Percentiles rank a stretch among this genome's conserved stretches.
Evolutionary conservation across 148 eudicot species (phyloP).

Genomic region (Heliamphora exappendiculata): DNA sequence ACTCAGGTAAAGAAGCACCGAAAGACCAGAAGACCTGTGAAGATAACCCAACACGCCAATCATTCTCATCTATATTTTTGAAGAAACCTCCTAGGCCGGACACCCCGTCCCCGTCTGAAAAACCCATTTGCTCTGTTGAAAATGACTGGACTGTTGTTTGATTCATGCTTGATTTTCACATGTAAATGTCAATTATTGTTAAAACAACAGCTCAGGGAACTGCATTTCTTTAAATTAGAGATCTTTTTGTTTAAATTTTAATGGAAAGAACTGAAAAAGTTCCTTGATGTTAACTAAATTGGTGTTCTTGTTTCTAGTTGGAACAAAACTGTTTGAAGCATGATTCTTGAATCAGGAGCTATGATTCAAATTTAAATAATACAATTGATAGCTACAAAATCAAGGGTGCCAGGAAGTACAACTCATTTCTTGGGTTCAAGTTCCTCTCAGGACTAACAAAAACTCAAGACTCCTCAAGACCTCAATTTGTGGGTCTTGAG

Average conservation of each 20-base stretch:
- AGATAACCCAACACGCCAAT: slow-evolving; percentile 35
- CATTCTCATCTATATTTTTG: slow-evolving; percentile 55
- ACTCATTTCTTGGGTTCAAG: not conserved
- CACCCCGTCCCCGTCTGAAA: slow-evolving; percentile 30
- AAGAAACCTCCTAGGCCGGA: slow-evolving; percentile 79
- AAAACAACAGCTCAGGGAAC: not conserved
- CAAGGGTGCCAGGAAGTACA: not conserved
- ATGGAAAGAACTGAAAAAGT: slow-evolving; percentile 3
- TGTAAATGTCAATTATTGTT: slow-evolving; percentile 18
- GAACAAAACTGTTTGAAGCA: too few species aligned
- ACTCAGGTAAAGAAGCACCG: slow-evolving; percentile 22
- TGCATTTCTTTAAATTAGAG: slow-evolving; percentile 1
- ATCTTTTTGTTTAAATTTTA: slow-evolving; percentile 12
- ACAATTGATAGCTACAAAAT: not conserved
- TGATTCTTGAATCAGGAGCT: not conserved
- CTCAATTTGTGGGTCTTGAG: too few species aligned
- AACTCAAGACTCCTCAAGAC: too few species aligned
- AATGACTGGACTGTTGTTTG: slow-evolving; percentile 45
- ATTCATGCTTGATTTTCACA: slow-evolving; percentile 3
- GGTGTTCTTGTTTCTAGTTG: too few species aligned
- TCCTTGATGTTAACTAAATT: not conserved
- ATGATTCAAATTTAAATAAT: not conserved
- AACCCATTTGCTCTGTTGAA: slow-evolving; percentile 36
- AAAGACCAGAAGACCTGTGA: slow-evolving; percentile 37
- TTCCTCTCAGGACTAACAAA: too few species aligned